phyloP scores from a whole-genome alignment of 345 rosid genomes.

The Cardamine occulta region DNA sequence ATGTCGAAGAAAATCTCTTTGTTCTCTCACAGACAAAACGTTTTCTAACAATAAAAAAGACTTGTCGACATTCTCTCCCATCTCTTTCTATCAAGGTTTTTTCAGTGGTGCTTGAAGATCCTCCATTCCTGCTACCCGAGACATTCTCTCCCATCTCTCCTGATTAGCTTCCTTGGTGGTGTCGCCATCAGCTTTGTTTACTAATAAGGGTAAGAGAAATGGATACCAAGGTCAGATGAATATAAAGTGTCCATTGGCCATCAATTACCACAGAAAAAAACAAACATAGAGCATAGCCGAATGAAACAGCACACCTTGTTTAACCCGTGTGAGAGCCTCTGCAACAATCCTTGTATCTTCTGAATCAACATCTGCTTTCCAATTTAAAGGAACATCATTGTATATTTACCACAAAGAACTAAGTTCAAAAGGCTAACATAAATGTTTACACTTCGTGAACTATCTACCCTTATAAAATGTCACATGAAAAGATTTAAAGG shows the following conservation, averaged over 20 bases:
- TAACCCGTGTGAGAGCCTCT: constrained; percentile 81
- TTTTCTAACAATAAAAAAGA: not conserved
- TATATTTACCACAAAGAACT: constrained; percentile 15
- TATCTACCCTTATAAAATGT: not conserved
- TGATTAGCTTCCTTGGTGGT: constrained; percentile 49
- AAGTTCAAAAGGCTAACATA: not conserved
- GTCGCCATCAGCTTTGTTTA: constrained; percentile 52
- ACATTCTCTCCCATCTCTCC: constrained; percentile 55
- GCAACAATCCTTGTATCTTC: constrained; percentile 82
- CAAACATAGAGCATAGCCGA: constrained; percentile 21
- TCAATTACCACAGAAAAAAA: not conserved
- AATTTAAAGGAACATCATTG: constrained; percentile 32
- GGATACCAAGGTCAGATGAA: constrained; percentile 20
- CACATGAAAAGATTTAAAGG: not conserved
- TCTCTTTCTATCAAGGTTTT: too few relatives aligned
- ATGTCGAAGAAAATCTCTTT: not conserved
- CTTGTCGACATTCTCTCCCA: not conserved
- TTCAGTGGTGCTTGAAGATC: constrained; percentile 79
- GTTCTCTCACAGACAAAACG: constrained; percentile 1
- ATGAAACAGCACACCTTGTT: constrained; percentile 58
- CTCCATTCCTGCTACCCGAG: constrained; percentile 74
- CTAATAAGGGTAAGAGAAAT: constrained; percentile 36
- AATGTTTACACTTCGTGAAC: constrained; percentile 18
- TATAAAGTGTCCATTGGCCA: constrained; percentile 14
- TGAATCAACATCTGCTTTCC: constrained; percentile 63